These are phyloP conservation scores for Poa annua DNA, from an alignment of 176 grass and related monocot genomes.

Conservation along the genomic window DNA sequence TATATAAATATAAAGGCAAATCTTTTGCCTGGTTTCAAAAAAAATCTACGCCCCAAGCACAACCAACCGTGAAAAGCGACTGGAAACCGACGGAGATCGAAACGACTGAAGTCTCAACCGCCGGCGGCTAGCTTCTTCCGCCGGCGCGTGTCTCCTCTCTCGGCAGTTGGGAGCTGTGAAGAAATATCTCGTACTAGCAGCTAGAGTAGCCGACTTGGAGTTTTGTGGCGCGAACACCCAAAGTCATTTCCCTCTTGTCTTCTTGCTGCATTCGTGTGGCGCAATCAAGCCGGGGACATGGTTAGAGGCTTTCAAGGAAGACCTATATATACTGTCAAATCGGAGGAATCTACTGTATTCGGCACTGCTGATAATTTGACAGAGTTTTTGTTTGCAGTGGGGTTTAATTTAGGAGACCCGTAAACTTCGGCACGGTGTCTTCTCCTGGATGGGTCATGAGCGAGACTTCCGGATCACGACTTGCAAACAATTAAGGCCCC, in stretches of 20 bases:
- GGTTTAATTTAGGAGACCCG: not conserved
- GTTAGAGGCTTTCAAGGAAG: slow-evolving; percentile 3
- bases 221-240: not conserved
- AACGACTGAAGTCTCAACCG: not conserved
- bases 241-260: not conserved
- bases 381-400: not conserved
- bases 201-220: not conserved
- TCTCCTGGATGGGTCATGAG: not conserved
- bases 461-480: not conserved
- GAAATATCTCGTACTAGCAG: not conserved
- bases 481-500: not conserved
- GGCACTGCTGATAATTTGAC: slow-evolving; percentile 11
- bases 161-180: not conserved
- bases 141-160: not conserved
- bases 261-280: not conserved
- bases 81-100: not conserved
- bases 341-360: not conserved
- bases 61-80: no score
- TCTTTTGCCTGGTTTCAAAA: no score
- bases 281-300: not conserved
- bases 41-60: no score
- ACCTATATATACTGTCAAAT: not conserved
- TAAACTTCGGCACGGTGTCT: not conserved
- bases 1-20: no score
- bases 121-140: not conserved